phyloP scores from a whole-genome alignment of 2,329 filamentous ascomycete species.

The Ramularia endophylla region DNA sequence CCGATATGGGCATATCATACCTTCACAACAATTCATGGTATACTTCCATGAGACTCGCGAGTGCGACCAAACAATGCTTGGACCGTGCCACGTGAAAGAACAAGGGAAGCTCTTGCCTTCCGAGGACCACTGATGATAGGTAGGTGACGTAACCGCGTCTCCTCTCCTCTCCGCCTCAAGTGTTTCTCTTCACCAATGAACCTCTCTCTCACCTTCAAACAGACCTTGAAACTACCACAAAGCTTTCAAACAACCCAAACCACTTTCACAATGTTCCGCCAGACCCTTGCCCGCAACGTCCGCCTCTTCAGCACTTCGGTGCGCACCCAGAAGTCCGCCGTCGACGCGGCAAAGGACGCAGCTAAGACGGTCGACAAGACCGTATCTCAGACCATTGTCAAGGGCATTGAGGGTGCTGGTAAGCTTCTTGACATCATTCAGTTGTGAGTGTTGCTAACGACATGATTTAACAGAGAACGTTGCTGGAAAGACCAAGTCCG shows the following conservation, averaged over 20 bases:
- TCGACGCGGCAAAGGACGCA: conserved; percentile 53
- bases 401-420: conserved; percentile 59
- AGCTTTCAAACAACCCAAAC: not conserved
- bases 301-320: conserved; percentile 52
- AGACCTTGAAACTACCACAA: not conserved
- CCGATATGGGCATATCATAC: too few relatives aligned
- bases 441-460: too few relatives aligned
- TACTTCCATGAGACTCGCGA: too few relatives aligned
- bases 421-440: conserved; percentile 30
- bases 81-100: conserved; percentile 2
- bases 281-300: conserved; percentile 38
- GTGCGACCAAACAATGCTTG: too few relatives aligned
- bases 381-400: conserved; percentile 51
- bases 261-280: conserved; percentile 40
- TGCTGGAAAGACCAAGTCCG: conserved; percentile 40
- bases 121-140: not conserved
- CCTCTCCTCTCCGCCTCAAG: not conserved
- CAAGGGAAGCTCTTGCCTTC: not conserved
- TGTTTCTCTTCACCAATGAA: not conserved
- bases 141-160: not conserved
- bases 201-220: not conserved
- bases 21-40: too few relatives aligned
- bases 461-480: conserved; percentile 43
- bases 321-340: conserved; percentile 43
- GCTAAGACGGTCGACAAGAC: conserved; percentile 53